Base-by-base conservation (phyloP, 352 stramenopile species). In the Phytophthora fragariaefolia region DNA sequence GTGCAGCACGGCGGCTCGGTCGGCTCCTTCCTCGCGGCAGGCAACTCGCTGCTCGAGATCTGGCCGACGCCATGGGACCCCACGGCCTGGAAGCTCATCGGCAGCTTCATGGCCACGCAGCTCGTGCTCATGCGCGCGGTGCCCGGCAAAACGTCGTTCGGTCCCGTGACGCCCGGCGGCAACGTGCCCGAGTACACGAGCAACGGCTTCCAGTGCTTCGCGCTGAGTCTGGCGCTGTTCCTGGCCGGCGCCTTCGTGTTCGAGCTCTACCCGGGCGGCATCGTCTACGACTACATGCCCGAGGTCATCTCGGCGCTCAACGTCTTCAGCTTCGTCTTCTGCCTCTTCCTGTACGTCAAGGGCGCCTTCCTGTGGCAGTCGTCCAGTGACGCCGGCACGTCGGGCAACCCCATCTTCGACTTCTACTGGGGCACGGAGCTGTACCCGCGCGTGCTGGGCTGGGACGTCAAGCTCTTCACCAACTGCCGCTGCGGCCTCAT, bases 341-440 rank as follows among this genome's bases (percentile, higher is more conserved):
- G 96, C 61, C 43, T 89, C 12, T 79, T 97, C 28, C 76, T 99
- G 38, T 92, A 92, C 61, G 59, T 98, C 62, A 99, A 99, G 74
- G 97, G 97, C 43, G 71, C 87, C 26, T 90, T 85, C 63, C 51
- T 89, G 22, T 86, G 82, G 66, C 90, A 89, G 10, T 97, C 89
- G 3, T 98, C 93, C 24, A 82, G 80, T 36, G 97, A 99, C 80
- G 89, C 60, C 48, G 96, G 97, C n/a, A 95, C 80, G 26, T 96
- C 85, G 20, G 97, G 97, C 65, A 97, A 91, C 69, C 81, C 87
- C 20, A 73, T 99, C 17, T 96, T 98, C 60, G 97, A 99, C 81
- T 99, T 96, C 79, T 98, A 97, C 71, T 99, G 97, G 94, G 97
- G 97, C 27, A 99, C 90, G 32, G 97, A 99, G 83, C 82, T 99